These are phyloP conservation scores for Malus asiatica DNA, from an alignment of 306 rosid genomes.

Conservation along the genomic window DNA sequence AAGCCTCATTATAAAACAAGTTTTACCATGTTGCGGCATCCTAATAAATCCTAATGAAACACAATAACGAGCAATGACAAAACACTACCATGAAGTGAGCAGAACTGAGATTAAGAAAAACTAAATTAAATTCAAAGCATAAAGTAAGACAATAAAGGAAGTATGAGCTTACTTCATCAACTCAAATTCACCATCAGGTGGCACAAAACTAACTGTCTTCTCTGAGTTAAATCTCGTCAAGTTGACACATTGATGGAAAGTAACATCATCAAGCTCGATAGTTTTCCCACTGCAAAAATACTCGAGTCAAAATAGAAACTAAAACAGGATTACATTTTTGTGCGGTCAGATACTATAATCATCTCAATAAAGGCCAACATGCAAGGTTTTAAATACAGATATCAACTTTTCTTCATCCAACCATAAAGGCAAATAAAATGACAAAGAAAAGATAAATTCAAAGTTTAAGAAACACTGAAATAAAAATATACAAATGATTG, in stretches of 20 bases:
- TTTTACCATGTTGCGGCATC: not conserved
- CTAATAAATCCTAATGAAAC: not conserved
- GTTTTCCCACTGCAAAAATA: constrained; percentile 78
- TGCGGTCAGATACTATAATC: not conserved
- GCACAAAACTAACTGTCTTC: constrained; percentile 97
- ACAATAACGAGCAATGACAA: not conserved
- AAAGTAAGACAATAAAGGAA: constrained; percentile 2
- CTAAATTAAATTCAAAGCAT: constrained; percentile 1
- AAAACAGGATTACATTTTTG: not conserved
- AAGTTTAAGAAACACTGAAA: not conserved
- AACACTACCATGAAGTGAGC: not conserved
- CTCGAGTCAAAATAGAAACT: not conserved
- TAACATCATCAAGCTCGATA: constrained; percentile 90
- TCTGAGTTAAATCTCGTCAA: constrained; percentile 90
- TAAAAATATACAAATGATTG: not conserved
- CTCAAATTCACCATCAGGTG: constrained; percentile 95
- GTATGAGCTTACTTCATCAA: constrained; percentile 73
- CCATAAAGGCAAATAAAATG: not conserved
- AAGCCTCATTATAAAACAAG: constrained; percentile 2
- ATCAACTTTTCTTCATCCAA: not conserved
- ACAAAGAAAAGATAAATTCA: not conserved
- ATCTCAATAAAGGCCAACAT: not conserved
- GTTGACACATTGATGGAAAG: constrained; percentile 94
- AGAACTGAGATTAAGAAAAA: not conserved
- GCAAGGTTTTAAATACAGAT: not conserved